A percentile compares a stretch with the other conserved stretches of the same genome.
Conservation (phyloP, 345 rosid genomes). For the Populus pruinosa region DNA sequence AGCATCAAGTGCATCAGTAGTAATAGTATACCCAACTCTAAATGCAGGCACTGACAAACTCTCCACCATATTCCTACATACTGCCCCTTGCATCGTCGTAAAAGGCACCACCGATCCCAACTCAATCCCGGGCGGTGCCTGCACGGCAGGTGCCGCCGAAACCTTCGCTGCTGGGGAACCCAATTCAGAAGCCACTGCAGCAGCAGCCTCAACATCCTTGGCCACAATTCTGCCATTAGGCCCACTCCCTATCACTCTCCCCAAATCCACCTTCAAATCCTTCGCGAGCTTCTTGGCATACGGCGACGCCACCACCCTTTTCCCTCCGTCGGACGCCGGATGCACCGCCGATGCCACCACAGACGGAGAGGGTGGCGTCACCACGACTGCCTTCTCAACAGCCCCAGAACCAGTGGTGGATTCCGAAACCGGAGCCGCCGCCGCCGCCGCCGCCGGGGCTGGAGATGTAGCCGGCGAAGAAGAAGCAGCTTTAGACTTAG, state of each 20-base stretch:
- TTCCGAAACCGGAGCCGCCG: slow-evolving; percentile 10
- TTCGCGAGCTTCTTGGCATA: slow-evolving; percentile 84
- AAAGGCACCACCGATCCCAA: slow-evolving; percentile 58
- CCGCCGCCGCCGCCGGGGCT: not conserved
- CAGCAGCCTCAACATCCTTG: slow-evolving; percentile 81
- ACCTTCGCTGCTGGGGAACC: slow-evolving; percentile 13
- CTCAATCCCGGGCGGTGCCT: slow-evolving; percentile 15
- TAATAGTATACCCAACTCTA: slow-evolving; percentile 81
- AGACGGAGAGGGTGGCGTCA: not conserved
- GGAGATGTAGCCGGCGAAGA: slow-evolving; percentile 22
- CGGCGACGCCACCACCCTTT: slow-evolving; percentile 79
- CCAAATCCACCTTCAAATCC: slow-evolving; percentile 78
- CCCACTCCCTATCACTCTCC: slow-evolving; percentile 64
- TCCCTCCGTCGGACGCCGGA: slow-evolving; percentile 89
- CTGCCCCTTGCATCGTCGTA: slow-evolving; percentile 86
- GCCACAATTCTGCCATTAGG: slow-evolving; percentile 95
- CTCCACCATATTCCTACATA: slow-evolving; percentile 82
- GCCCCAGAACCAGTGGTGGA: not conserved
- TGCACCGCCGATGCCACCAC: slow-evolving; percentile 46
- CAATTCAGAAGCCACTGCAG: slow-evolving; percentile 22
- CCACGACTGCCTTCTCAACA: slow-evolving; percentile 5
- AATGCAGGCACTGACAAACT: slow-evolving; percentile 81
- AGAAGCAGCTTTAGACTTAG: slow-evolving; percentile 58
- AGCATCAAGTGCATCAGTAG: slow-evolving; percentile 82
- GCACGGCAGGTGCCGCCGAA: slow-evolving; percentile 3